Evolutionary conservation across 83 land plant species (phyloP).

Genomic region (Larix sibirica): DNA sequence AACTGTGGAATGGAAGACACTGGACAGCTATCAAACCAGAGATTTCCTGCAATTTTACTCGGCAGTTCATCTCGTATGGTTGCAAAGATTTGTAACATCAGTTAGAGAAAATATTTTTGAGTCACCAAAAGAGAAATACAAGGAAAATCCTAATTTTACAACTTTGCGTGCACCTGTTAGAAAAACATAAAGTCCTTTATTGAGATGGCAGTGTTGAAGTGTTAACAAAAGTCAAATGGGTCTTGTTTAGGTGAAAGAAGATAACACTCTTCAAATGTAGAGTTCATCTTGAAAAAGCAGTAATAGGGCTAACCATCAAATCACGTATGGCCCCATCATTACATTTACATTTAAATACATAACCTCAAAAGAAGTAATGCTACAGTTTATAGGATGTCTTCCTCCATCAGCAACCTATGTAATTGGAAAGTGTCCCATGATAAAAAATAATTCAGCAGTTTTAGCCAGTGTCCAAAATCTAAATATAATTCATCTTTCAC

Average conservation of each 20-base stretch:
- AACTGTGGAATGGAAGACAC: neutral
- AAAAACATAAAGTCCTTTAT: neutral
- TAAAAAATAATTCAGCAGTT: no score
- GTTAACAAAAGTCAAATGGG: neutral
- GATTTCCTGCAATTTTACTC: neutral
- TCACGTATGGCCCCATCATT: no score
- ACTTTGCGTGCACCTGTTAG: neutral
- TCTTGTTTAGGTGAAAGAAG: no score
- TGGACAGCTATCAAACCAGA: neutral
- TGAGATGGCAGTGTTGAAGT: neutral
- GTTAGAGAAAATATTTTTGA: neutral
- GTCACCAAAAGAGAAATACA: neutral
- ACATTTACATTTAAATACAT: no score
- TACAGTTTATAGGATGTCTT: no score
- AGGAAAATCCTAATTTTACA: neutral
- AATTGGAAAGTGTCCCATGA: no score
- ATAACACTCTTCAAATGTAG: no score
- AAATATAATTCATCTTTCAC: neutral
- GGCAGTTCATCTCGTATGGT: neutral
- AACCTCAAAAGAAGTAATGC: no score
- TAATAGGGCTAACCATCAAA: no score
- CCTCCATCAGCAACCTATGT: no score
- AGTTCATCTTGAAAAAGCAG: no score
- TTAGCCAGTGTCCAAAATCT: no score
- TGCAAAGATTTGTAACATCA: neutral